Evolutionary conservation across 139 green algal genomes (phyloP).

Genomic region (Tetradesmus lagerheimii): DNA sequence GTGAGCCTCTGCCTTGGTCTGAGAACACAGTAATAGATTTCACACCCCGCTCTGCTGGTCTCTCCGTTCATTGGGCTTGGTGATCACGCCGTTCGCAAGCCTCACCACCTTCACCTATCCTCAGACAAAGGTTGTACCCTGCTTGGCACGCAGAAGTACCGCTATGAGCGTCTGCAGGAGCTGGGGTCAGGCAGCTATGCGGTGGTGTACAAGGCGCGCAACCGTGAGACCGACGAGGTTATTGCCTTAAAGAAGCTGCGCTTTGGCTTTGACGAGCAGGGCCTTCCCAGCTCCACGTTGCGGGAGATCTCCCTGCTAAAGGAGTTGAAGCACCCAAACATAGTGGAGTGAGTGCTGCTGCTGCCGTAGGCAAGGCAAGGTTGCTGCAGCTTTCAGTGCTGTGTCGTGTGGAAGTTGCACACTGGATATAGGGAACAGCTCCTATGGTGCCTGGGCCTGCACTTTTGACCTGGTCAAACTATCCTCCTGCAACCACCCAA

Average conservation of each 20-base stretch:
- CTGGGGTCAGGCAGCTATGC: conserved; percentile 59
- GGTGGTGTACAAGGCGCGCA: conserved; percentile 69
- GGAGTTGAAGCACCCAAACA: conserved; percentile 73
- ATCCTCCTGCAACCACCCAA: background rate
- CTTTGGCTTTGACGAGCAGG: conserved; percentile 79
- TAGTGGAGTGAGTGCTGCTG: conserved; percentile 54
- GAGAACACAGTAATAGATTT: background rate
- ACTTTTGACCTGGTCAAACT: background rate
- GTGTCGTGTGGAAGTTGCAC: background rate
- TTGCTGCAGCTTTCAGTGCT: too few relatives aligned
- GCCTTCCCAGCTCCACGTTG: conserved; percentile 80
- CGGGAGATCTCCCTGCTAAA: conserved; percentile 88
- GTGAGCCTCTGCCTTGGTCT: background rate
- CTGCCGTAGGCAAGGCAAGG: background rate
- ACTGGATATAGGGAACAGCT: background rate
- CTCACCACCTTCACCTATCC: background rate
- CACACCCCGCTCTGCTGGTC: background rate
- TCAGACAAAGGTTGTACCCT: background rate
- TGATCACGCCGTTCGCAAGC: background rate
- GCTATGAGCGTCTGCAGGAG: conserved; percentile 44
- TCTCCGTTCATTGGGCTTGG: too few relatives aligned
- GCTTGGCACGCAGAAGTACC: conserved; percentile 32
- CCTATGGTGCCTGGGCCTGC: background rate
- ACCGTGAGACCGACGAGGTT: conserved; percentile 66
- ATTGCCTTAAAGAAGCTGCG: conserved; percentile 96